Conservation (phyloP, 805 yeast species). For the Teunomyces lycoperdinae region DNA sequence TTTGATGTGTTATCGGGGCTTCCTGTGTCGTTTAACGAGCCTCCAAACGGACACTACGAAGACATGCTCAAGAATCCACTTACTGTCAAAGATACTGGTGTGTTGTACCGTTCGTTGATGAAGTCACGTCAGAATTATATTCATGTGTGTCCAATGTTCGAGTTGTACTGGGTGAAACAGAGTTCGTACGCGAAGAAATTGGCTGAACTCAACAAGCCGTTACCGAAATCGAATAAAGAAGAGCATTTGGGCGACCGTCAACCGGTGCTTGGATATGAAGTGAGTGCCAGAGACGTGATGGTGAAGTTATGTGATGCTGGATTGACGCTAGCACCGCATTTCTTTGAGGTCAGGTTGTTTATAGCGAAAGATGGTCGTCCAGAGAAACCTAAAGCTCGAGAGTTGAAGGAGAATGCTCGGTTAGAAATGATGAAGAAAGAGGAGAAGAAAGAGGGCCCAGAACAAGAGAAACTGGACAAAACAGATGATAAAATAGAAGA, state of each 20-base stretch:
- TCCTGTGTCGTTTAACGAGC: conserved; percentile 63
- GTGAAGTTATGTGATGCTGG: conserved; percentile 78
- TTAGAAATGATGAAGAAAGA: conserved; percentile 6
- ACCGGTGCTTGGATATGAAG: conserved; percentile 38
- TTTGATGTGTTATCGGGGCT: conserved; percentile 62
- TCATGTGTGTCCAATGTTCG: conserved; percentile 70
- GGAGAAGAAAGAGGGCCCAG: not conserved
- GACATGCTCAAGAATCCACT: conserved; percentile 61
- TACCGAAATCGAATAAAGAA: conserved; percentile 19
- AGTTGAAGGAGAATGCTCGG: conserved; percentile 8
- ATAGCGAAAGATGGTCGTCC: conserved; percentile 77
- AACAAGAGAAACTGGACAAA: not conserved
- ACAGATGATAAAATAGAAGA: not conserved
- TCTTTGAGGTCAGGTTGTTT: conserved; percentile 71
- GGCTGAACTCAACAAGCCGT: conserved; percentile 39
- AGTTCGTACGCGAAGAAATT: conserved; percentile 50
- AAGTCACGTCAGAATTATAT: conserved; percentile 59
- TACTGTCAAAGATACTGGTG: conserved; percentile 69
- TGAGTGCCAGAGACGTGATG: conserved; percentile 79
- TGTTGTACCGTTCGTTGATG: conserved; percentile 65
- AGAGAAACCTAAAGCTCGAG: conserved; percentile 18
- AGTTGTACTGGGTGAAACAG: conserved; percentile 76
- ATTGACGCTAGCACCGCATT: conserved; percentile 78
- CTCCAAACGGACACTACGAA: conserved; percentile 54
- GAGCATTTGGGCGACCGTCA: conserved; percentile 21